Evolutionary conservation across 2,329 filamentous ascomycete genomes (phyloP), one percentile per base, ranked within the genome.

Genomic region (Claviceps quebecensis): DNA sequence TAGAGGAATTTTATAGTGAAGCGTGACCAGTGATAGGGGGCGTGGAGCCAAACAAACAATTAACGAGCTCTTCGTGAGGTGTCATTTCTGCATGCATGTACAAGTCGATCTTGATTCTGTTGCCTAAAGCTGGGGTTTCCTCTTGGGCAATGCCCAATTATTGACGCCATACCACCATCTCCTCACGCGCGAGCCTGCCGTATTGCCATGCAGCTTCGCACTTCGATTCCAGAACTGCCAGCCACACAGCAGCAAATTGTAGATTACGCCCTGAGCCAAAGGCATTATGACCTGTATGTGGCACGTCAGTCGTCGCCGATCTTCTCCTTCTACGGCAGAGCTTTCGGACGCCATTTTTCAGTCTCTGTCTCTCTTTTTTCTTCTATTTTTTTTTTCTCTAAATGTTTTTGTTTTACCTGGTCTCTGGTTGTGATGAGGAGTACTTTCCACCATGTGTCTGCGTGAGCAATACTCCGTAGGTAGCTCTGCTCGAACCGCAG

Each of bases 401-500:
- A 19, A 5, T 41, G 40, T 17, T n/a, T 22, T 34, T 11, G 11
- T 43, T 26, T 48, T 72, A 93, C 86, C 78, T 96, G 93, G 68
- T 98, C 93, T 61, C 87, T 76, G 38, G 86, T 67, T 17, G 93
- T 98, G 58, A 98, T 91, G 72, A 84, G 86, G 7, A 79, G 76
- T 36, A 98, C 79, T 65, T 81, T 80, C 72, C 85, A 83, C 81
- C 83, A 90, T 23, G 80, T 82, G 57, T 93, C 80, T 38, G 89
- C 88, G 52, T 80, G 75, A 57, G 84, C 79, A 59, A 98, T 86
- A 69, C 89, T 95, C 60, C 86, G 84, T 51, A 98, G 77, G 67
- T 98, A 98, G 74, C 90, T 96, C 76, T 98, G 93, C 71, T 98
- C 93, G 69, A 97, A 97, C 44, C 93, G 81, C 58, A 98, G 73